Conservation (phyloP, 1,284 basidiomycete species). For the Tremellales sp. region DNA sequence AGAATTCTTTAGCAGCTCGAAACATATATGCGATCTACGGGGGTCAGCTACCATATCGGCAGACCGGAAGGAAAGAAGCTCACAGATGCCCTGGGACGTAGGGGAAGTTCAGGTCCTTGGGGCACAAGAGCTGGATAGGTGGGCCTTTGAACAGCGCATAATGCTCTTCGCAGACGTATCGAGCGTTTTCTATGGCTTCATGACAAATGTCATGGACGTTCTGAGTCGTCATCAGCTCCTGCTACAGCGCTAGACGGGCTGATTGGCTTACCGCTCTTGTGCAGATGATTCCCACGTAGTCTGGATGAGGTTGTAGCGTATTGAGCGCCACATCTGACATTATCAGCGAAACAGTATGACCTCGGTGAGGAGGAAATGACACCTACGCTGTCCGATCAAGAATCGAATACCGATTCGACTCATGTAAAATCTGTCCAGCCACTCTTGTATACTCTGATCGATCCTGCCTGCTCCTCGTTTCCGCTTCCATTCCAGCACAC, state of each 20-base stretch:
- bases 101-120: constrained; percentile 78
- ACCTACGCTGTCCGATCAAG: constrained; percentile 68
- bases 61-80: constrained; percentile 9
- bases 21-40: constrained; percentile 75
- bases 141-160: constrained; percentile 92
- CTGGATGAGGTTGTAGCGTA: constrained; percentile 76
- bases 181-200: constrained; percentile 94
- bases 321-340: constrained; percentile 80
- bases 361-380: too few species aligned
- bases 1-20: constrained; percentile 98
- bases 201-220: constrained; percentile 95
- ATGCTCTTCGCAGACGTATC: constrained; percentile 97
- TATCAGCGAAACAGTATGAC: constrained; percentile 8
- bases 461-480: constrained; percentile 46
- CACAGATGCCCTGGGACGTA: constrained; percentile 93
- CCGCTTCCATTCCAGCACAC: constrained; percentile 61
- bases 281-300: constrained; percentile 98
- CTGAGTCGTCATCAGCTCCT: constrained; percentile 46
- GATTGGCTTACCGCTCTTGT: constrained; percentile 68
- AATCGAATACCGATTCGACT: constrained; percentile 95
- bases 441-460: constrained; percentile 85
- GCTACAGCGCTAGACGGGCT: neutral
- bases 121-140: constrained; percentile 94
- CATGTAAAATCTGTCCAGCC: constrained; percentile 97
- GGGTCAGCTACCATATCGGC: neutral